These are phyloP conservation scores for Amaranthus palmeri DNA, from an alignment of 148 eudicot species.

Conservation along the genomic window DNA sequence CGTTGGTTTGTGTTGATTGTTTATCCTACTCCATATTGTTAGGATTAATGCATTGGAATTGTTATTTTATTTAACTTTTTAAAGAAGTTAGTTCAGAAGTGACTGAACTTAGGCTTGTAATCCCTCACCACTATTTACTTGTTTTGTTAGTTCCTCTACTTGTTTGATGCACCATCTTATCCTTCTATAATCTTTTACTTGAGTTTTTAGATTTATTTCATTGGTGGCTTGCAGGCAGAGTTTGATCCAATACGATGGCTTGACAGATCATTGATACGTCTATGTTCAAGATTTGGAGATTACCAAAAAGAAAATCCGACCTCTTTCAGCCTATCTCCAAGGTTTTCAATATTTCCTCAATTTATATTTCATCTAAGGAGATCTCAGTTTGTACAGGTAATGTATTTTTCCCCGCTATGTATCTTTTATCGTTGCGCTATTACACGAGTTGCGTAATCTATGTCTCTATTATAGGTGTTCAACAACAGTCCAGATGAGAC, in stretches of 20 bases:
- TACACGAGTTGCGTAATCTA: background rate
- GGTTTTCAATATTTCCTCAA: slow-evolving; percentile 92
- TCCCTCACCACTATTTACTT: background rate
- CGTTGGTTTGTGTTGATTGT: too few species aligned
- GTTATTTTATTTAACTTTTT: background rate
- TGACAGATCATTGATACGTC: slow-evolving; percentile 78
- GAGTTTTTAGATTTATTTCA: background rate
- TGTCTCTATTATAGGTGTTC: slow-evolving; percentile 56
- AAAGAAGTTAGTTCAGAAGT: background rate
- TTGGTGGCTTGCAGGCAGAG: slow-evolving; percentile 65
- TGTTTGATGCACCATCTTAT: background rate
- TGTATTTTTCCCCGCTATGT: background rate
- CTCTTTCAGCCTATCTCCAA: slow-evolving; percentile 80
- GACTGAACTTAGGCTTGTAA: background rate
- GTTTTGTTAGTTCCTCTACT: background rate
- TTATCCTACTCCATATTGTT: background rate
- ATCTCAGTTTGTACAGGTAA: slow-evolving; percentile 95
- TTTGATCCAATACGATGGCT: slow-evolving; percentile 97
- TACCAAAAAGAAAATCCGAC: slow-evolving; percentile 78
- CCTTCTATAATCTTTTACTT: background rate
- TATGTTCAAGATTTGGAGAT: slow-evolving; percentile 87
- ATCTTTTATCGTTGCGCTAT: background rate
- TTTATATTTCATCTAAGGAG: slow-evolving; percentile 83
- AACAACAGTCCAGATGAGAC: slow-evolving; percentile 99
- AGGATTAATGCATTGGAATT: background rate